Evolutionary conservation across 306 rosid genomes (phyloP).

Genomic region (Malus asiatica): DNA sequence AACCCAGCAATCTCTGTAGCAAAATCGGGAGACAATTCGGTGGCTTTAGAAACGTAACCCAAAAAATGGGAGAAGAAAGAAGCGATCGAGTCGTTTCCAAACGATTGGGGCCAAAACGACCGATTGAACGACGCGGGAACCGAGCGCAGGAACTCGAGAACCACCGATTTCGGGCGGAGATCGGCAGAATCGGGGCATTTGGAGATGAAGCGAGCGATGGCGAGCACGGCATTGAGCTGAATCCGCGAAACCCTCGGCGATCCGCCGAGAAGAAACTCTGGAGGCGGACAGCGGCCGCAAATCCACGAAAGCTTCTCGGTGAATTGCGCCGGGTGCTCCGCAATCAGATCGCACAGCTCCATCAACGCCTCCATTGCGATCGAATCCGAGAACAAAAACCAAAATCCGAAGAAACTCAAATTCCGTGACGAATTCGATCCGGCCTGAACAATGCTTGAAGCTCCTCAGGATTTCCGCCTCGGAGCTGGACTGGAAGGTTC

Average conservation of each 20-base stretch:
- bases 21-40: slow-evolving; percentile 62
- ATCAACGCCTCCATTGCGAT: slow-evolving; percentile 73
- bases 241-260: slow-evolving; percentile 77
- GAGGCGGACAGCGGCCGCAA: slow-evolving; percentile 70
- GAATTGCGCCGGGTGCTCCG: slow-evolving; percentile 64
- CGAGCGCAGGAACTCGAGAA: slow-evolving; percentile 63
- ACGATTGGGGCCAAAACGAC: slow-evolving; percentile 83
- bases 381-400: slow-evolving; percentile 13
- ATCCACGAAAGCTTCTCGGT: slow-evolving; percentile 78
- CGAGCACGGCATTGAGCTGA: slow-evolving; percentile 91
- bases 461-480: background rate
- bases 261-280: slow-evolving; percentile 58
- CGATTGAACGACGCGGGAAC: slow-evolving; percentile 57
- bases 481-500: slow-evolving; percentile 1
- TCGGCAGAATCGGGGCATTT: slow-evolving; percentile 57
- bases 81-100: slow-evolving; percentile 45
- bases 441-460: background rate
- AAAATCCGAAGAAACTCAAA: background rate
- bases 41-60: slow-evolving; percentile 46
- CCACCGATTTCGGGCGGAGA: slow-evolving; percentile 65
- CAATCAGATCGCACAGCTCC: slow-evolving; percentile 91
- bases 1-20: slow-evolving; percentile 49
- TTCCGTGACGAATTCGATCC: background rate
- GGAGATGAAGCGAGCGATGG: slow-evolving; percentile 75
- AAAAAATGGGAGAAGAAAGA: slow-evolving; percentile 59